These are phyloP conservation scores for Ephemerocybe angulata DNA, from an alignment of 768 basidiomycete genomes.

Conservation along the genomic window DNA sequence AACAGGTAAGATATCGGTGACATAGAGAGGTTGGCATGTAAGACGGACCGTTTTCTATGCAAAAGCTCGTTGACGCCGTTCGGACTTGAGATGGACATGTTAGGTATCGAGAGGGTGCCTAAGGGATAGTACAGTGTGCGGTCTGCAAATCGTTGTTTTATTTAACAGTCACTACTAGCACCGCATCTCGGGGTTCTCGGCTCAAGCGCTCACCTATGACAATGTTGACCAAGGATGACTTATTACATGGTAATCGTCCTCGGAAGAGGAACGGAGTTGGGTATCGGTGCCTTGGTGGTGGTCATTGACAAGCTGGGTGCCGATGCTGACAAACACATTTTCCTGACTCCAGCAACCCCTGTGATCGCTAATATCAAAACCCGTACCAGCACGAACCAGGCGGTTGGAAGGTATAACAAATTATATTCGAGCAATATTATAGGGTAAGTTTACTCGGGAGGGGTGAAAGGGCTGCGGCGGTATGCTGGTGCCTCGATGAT, in stretches of 20 bases:
- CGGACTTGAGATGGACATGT: neutral
- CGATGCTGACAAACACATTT: neutral
- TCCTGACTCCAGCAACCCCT: neutral
- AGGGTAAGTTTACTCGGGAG: slow-evolving; percentile 49
- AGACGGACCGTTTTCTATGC: slow-evolving; percentile 1
- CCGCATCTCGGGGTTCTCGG: too few species aligned
- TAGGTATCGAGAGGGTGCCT: too few species aligned
- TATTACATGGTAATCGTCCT: neutral
- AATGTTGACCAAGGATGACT: too few species aligned
- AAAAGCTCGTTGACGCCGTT: neutral
- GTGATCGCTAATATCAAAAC: neutral
- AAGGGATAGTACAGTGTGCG: too few species aligned
- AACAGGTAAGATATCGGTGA: neutral
- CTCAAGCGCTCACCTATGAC: too few species aligned
- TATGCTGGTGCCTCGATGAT: slow-evolving; percentile 70
- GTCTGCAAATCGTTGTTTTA: too few species aligned
- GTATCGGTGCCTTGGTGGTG: too few species aligned
- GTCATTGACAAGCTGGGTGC: neutral
- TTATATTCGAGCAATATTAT: slow-evolving; percentile 6
- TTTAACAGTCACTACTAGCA: too few species aligned
- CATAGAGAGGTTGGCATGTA: too few species aligned
- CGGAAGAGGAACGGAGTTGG: neutral
- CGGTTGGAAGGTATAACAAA: slow-evolving; percentile 7
- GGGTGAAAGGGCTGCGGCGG: slow-evolving; percentile 75
- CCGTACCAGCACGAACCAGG: neutral